A percentile compares a stretch with the other conserved stretches of the same genome.
These are phyloP conservation scores for Jaapia argillacea DNA, from an alignment of 768 basidiomycete species.

Conservation along the genomic window DNA sequence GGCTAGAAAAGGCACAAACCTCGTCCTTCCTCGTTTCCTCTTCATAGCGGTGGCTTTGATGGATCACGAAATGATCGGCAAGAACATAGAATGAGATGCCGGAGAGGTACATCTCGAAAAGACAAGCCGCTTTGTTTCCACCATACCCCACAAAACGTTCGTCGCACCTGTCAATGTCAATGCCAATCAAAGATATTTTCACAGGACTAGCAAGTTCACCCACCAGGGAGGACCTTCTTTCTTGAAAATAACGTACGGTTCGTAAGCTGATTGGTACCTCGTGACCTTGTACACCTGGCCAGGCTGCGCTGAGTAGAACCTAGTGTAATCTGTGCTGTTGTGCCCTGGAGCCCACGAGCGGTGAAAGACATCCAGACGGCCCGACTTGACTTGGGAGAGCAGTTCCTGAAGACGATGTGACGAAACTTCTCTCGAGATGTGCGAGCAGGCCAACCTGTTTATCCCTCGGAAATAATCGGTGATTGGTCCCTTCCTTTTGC, in stretches of 20 bases:
- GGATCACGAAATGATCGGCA: slow-evolving; percentile 80
- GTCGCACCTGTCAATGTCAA: slow-evolving; percentile 56
- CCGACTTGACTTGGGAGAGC: slow-evolving; percentile 44
- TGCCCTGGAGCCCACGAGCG: slow-evolving; percentile 72
- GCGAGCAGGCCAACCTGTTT: slow-evolving; percentile 58
- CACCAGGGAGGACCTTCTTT: slow-evolving; percentile 22
- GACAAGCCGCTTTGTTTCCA: slow-evolving; percentile 86
- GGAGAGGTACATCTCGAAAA: slow-evolving; percentile 85
- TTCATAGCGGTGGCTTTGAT: slow-evolving; percentile 79
- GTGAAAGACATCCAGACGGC: slow-evolving; percentile 59
- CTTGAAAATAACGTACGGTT: slow-evolving; percentile 81
- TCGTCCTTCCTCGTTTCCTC: slow-evolving; percentile 64
- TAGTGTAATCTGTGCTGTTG: slow-evolving; percentile 68
- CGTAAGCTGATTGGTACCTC: slow-evolving; percentile 75
- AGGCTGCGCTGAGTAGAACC: slow-evolving; percentile 48
- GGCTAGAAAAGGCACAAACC: slow-evolving; percentile 24
- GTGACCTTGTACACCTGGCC: slow-evolving; percentile 70
- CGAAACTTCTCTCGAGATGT: background rate
- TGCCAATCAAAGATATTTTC: background rate
- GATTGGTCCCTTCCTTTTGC: slow-evolving; percentile 53
- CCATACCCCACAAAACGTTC: slow-evolving; percentile 89
- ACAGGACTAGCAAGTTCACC: background rate
- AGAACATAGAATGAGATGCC: slow-evolving; percentile 80
- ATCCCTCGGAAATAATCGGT: slow-evolving; percentile 49
- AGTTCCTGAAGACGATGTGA: slow-evolving; percentile 48